These are phyloP conservation scores for Psilocybe mexicana DNA, from an alignment of 1,284 basidiomycete genomes.

Conservation along the genomic window DNA sequence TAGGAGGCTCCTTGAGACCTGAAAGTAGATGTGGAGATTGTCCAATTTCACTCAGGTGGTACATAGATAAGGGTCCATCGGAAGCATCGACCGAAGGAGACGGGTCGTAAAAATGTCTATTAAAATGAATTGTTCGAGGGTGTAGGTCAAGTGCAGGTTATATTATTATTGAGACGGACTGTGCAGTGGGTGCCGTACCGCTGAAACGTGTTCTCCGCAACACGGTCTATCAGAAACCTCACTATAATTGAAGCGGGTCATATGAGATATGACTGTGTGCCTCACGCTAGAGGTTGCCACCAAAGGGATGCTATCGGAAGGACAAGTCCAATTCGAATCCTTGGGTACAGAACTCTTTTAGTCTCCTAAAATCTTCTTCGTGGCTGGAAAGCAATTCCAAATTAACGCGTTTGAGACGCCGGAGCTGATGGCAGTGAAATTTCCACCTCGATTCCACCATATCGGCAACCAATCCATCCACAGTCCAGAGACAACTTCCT, in stretches of 20 bases:
- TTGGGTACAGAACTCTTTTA: conserved; percentile 22
- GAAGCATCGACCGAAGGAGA: not conserved
- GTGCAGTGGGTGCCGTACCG: too few relatives aligned
- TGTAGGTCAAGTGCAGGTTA: too few relatives aligned
- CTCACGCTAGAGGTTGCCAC: not conserved
- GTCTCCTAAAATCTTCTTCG: conserved; percentile 24
- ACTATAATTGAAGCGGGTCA: not conserved
- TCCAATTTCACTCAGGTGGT: not conserved
- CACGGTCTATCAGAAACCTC: too few relatives aligned
- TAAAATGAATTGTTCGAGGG: not conserved
- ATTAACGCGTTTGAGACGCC: conserved; percentile 28
- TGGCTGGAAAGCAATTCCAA: conserved; percentile 27
- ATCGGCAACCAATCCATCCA: conserved; percentile 30
- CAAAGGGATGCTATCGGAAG: conserved; percentile 5
- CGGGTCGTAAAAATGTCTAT: not conserved
- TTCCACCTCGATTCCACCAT: conserved; percentile 37
- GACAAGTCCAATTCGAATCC: conserved; percentile 17
- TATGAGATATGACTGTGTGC: not conserved
- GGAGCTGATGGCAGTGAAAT: conserved; percentile 16
- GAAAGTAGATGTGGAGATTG: not conserved
- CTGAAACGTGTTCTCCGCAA: too few relatives aligned
- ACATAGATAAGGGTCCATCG: not conserved
- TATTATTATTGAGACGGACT: too few relatives aligned
- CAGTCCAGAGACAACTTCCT: conserved; percentile 30
- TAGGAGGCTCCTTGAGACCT: not conserved